These are phyloP conservation scores for Talaromyces ruber DNA, from an alignment of 495 filamentous ascomycete genomes.

Conservation along the genomic window DNA sequence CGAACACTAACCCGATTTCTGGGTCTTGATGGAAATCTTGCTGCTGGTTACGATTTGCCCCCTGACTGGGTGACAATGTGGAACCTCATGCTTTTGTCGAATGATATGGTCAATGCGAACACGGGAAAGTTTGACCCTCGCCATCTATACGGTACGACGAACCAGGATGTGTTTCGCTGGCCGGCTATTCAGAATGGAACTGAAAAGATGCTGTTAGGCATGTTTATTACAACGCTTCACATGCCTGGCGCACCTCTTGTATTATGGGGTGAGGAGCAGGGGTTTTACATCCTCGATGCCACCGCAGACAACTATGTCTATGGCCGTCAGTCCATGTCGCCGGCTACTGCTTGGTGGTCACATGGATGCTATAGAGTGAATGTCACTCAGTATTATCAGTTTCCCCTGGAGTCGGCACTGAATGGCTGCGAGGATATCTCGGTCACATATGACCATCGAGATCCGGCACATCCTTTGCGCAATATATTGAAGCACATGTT, in stretches of 20 bases:
- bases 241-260: slow-evolving; percentile 60
- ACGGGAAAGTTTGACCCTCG: slow-evolving; percentile 61
- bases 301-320: slow-evolving; percentile 64
- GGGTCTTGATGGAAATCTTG: slow-evolving; percentile 54
- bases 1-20: slow-evolving; percentile 58
- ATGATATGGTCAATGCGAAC: slow-evolving; percentile 58
- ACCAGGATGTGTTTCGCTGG: slow-evolving; percentile 73
- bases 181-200: slow-evolving; percentile 55
- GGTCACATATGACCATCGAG: slow-evolving; percentile 57
- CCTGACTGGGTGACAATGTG: slow-evolving; percentile 55
- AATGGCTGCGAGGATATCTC: slow-evolving; percentile 51
- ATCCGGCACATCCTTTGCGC: slow-evolving; percentile 57
- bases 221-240: slow-evolving; percentile 56
- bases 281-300: slow-evolving; percentile 58
- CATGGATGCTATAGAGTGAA: slow-evolving; percentile 59
- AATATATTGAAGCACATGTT: slow-evolving; percentile 64
- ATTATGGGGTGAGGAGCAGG: slow-evolving; percentile 66
- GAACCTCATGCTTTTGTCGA: slow-evolving; percentile 52
- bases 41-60: slow-evolving; percentile 51
- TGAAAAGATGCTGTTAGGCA: slow-evolving; percentile 51
- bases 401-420: slow-evolving; percentile 47
- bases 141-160: slow-evolving; percentile 62
- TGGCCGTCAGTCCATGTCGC: slow-evolving; percentile 59
- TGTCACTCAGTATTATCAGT: slow-evolving; percentile 48
- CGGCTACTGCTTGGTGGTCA: slow-evolving; percentile 57